A percentile compares a stretch with the other conserved stretches of the same genome.
Conservation (phyloP, 805 yeast genomes). For the Ogataea sp. region DNA sequence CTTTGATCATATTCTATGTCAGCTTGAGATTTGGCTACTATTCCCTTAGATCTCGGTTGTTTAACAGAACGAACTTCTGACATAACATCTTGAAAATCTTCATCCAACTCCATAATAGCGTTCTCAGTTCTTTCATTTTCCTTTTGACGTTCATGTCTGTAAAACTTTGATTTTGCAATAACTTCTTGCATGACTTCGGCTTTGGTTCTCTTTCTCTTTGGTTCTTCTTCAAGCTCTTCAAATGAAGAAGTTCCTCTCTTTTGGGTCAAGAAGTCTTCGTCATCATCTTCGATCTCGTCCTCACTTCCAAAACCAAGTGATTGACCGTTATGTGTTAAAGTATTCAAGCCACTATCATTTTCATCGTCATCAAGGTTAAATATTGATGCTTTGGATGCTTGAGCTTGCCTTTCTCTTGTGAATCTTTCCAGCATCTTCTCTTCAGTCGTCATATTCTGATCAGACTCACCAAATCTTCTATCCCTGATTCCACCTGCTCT, state of each 20-base stretch:
- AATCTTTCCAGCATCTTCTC: slow-evolving; percentile 94
- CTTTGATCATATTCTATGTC: slow-evolving; percentile 52
- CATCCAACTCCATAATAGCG: slow-evolving; percentile 61
- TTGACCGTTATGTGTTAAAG: slow-evolving; percentile 75
- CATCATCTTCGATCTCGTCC: slow-evolving; percentile 28
- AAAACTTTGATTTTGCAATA: slow-evolving; percentile 72
- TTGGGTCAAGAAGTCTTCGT: slow-evolving; percentile 25
- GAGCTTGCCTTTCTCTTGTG: slow-evolving; percentile 74
- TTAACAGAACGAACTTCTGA: slow-evolving; percentile 20
- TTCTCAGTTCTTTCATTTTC: slow-evolving; percentile 52
- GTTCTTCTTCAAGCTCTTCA: slow-evolving; percentile 26
- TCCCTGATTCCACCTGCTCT: slow-evolving; percentile 76
- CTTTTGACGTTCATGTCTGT: slow-evolving; percentile 68
- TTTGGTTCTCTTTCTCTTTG: slow-evolving; percentile 62
- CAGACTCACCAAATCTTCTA: slow-evolving; percentile 87
- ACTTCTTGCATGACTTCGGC: slow-evolving; percentile 83
- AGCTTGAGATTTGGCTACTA: slow-evolving; percentile 32
- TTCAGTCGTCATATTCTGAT: slow-evolving; percentile 64
- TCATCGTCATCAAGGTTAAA: slow-evolving; percentile 73
- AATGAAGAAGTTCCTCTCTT: slow-evolving; percentile 18
- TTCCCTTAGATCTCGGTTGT: slow-evolving; percentile 13
- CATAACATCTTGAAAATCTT: slow-evolving; percentile 65
- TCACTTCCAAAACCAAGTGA: slow-evolving; percentile 28
- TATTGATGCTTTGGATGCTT: slow-evolving; percentile 46
- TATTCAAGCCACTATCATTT: slow-evolving; percentile 32